Evolutionary conservation across 2,329 filamentous ascomycete species (phyloP), one percentile per base, ranked within the genome.

Genomic region (Alternaria arbusti): DNA sequence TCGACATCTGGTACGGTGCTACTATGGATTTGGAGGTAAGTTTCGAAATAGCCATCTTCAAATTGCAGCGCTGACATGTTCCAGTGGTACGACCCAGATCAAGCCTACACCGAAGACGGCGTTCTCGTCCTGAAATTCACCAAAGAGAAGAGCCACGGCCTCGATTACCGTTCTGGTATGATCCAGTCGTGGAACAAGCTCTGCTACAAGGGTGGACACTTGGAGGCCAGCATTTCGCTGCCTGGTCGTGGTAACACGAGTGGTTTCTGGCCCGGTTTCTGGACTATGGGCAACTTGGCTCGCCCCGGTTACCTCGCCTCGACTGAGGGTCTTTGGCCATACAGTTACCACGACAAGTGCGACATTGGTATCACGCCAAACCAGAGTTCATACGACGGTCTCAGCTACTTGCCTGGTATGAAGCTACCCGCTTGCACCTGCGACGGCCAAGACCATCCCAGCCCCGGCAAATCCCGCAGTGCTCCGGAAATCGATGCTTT

Each of bases 221-320:
- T 92, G 13, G 90, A 92, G 79, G 89, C 89, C 20, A 90, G 88
- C 72, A 88, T 92, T 56, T 92, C 90, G 5, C 82, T 92, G 6
- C 90, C 90, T 13, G 90, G 90, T 15, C 80, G 84, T 50, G 90
- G 90, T 49, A 88, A 91, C 66, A 85, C 88, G 13, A 84, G 87
- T 59, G 90, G 90, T 61, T 90, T 92, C 79, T 92, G 90, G 90
- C 90, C 90, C 45, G 90, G 90, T 78, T 90, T 91, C 78, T 92
- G 90, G 90, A 84, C 89, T 0, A 91, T 92, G 88, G 90, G 90
- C 5, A 92, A 92, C 72, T 83, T 92, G 22, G 90, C 87, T 40
- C 85, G 90, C 67, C 88, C 90, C 25, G 90, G 90, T 12, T 91
- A 91, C 77, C 84, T 88, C 30, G 87, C 89, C 10, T 91, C 89